Base-by-base conservation (phyloP, 768 basidiomycete species). In the Filobasidium wieringae region DNA sequence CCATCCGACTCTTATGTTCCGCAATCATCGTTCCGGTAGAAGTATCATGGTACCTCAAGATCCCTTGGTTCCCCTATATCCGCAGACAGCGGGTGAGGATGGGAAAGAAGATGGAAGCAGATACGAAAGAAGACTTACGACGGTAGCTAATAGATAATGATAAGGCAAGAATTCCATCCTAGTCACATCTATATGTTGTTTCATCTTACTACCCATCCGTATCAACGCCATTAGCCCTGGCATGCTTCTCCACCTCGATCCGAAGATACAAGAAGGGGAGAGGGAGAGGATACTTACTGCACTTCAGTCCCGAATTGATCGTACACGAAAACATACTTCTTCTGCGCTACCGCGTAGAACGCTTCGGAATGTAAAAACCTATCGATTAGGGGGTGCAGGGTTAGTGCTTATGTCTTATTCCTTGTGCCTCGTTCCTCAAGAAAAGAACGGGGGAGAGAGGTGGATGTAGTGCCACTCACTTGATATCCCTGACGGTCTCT, bases 41-140 rank as follows among this genome's bases (percentile, higher is more conserved):
- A 0, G 88, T 92, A 69, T 99, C 95, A 76, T 93, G 90, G 75
- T 96, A 99, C 76, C 92, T 92, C 0, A 97, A 78, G 72, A 84
- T 88, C 2, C 95, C 93, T 14, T 88, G 77, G 67, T 91, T 87
- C 7, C 91, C 88, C 88, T 72, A 57, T 83, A 59, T n/a, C n/a
- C n/a, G n/a, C 12, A n/a, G n/a, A 57, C 8, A 14, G 32, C 22
- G 17, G 6, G 7, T 15, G 8, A 24, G 45, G 22, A 19, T 31
- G 40, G 41, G 14, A 12, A 32, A 30, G 4, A 27, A 11, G 17
- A 12, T 5, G 27, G 19, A 33, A 45, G 4, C 32, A 29, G 15
- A 2, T 4, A 26, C 5, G 36, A 6, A 17, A 9, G 22, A 24
- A 17, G 34, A 78, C 86, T 57, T 69, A 91, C 89, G 15, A 90